phyloP scores from a whole-genome alignment of 768 basidiomycete species.

The Albatrellus ellisii region DNA sequence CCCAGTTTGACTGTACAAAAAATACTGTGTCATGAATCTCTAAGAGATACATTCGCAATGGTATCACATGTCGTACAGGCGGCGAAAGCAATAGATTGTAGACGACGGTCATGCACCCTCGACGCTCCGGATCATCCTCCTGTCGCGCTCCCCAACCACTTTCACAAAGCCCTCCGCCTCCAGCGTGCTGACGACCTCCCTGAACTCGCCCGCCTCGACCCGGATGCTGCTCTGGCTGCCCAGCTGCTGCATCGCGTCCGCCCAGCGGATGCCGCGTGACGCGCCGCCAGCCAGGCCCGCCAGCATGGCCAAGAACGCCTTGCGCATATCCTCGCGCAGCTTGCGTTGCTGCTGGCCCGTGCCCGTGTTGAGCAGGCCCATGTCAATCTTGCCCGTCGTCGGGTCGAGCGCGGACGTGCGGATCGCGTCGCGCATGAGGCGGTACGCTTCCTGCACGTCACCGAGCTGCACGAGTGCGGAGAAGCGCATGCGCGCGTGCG shows the following conservation, averaged over 20 bases:
- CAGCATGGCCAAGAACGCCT: conserved; percentile 59
- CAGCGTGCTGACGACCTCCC: conserved; percentile 59
- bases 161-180: conserved; percentile 83
- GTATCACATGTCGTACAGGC: too few relatives aligned
- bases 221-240: conserved; percentile 76
- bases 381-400: conserved; percentile 92
- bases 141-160: conserved; percentile 79
- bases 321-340: conserved; percentile 81
- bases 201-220: conserved; percentile 71
- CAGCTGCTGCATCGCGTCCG: conserved; percentile 65
- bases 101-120: conserved; percentile 25
- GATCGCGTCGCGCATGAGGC: conserved; percentile 96
- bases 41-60: too few relatives aligned
- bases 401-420: conserved; percentile 93
- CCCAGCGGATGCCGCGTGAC: conserved; percentile 62
- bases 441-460: conserved; percentile 83
- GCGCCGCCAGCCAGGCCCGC: conserved; percentile 30
- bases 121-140: conserved; percentile 62
- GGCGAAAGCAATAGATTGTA: too few relatives aligned
- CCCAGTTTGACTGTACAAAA: too few relatives aligned
- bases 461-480: conserved; percentile 71
- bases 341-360: conserved; percentile 79
- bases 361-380: conserved; percentile 90
- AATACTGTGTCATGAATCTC: too few relatives aligned
- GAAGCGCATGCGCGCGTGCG: conserved; percentile 93